Base-by-base conservation (phyloP, 2,329 filamentous ascomycete genomes). In the Penicillium sclerotigenum region DNA sequence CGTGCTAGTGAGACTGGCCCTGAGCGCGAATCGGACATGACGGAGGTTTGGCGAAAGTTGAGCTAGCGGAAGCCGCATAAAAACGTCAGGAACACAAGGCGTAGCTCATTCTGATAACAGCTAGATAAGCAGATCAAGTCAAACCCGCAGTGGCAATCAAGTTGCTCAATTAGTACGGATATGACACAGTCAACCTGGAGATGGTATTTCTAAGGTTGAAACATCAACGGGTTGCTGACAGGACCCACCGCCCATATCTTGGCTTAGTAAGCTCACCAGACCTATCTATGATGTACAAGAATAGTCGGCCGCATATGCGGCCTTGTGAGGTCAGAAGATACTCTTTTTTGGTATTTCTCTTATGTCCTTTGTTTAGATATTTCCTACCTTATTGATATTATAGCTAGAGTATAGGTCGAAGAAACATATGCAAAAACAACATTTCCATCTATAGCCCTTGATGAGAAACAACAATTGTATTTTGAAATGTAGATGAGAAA, bases 1-100 rank as follows among this genome's bases (percentile, higher is more conserved):
- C 72, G 73, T 52, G 72, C 56, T 45, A 75, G 54, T 46, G 69
- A 70, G 26, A 68, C 61, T 53, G 71, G 66, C 45, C 66, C 63
- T 28, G 71, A 61, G 48, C 62, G 65, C 43, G 67, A 53, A 52
- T 68, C 67, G 56, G 72, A 63, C 71, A 73, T 73, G 51, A 57
- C 65, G 63, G 60, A 60, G 47, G 33, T 54, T 46, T 72, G 47
- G 59, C 61, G 62, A 58, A 59, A 48, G 34, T 50, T 31, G 33
- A 58, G 53, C 58, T 59, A 54, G 43, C 54, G 45, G 47, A 59
- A 60, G 62, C 64, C 59, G 55, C 42, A 34, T 28, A 38, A 37
- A 52, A 29, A 33, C 43, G 56, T 59, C 52, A 60, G 26, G 34
- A 47, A 41, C 51, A 65, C 37, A 45, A 49, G 38, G 53, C 34